phyloP scores from a whole-genome alignment of 2,329 filamentous ascomycete species.

The Madurella mycetomatis region DNA sequence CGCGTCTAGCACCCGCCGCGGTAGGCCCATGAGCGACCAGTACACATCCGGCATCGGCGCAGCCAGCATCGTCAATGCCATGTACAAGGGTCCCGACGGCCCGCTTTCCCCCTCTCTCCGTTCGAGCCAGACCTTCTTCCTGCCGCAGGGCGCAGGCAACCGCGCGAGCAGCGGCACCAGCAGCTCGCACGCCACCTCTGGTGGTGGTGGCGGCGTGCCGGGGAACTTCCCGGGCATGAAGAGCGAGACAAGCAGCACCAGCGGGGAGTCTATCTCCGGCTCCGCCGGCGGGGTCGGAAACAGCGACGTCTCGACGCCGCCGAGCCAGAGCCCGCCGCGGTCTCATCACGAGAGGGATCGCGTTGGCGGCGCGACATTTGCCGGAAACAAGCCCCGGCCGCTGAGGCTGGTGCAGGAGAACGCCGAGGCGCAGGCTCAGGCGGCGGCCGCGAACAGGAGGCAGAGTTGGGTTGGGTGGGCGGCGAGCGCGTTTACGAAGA shows the following conservation, averaged over 20 bases:
- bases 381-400: conserved; percentile 74
- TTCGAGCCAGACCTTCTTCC: conserved; percentile 62
- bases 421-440: conserved; percentile 44
- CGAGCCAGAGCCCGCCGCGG: conserved; percentile 48
- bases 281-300: conserved; percentile 40
- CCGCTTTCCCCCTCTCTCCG: conserved; percentile 58
- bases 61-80: conserved; percentile 76
- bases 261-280: conserved; percentile 57
- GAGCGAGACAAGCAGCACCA: conserved; percentile 60
- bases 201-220: conserved; percentile 24
- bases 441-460: conserved; percentile 50
- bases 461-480: conserved; percentile 63
- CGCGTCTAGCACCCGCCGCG: conserved; percentile 49
- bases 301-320: conserved; percentile 41
- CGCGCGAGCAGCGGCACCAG: conserved; percentile 44
- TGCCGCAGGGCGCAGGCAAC: conserved; percentile 45
- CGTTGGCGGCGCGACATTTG: conserved; percentile 48
- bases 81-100: conserved; percentile 74
- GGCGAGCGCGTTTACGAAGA: conserved; percentile 40
- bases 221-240: conserved; percentile 71
- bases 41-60: conserved; percentile 52
- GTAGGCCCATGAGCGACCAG: conserved; percentile 61
- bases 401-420: conserved; percentile 84
- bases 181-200: conserved; percentile 34
- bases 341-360: conserved; percentile 47